Percentiles rank a stretch among this genome's conserved stretches.
phyloP scores from a whole-genome alignment of 495 filamentous ascomycete species.

The Aspergillus sclerotioniger region DNA sequence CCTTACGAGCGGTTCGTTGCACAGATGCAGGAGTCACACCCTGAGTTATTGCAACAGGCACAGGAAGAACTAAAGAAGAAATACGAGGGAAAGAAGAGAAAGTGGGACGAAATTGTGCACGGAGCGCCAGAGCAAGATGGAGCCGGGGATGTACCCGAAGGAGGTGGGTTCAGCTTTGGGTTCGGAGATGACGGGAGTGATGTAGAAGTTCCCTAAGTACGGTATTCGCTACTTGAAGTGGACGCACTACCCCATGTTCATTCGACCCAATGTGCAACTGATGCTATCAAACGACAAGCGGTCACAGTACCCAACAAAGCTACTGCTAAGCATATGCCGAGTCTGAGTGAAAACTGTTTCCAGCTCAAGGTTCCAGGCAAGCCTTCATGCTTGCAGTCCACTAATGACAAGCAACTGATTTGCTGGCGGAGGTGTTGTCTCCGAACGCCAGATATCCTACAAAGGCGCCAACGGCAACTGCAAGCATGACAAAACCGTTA shows the following conservation, averaged over 20 bases:
- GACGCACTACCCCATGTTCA: background rate
- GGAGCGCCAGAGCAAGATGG: constrained; percentile 41
- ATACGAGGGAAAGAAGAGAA: constrained; percentile 66
- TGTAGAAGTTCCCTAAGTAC: constrained; percentile 49
- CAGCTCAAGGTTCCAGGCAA: background rate
- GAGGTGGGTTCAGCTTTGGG: constrained; percentile 75
- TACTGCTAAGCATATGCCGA: background rate
- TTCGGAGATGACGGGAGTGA: constrained; percentile 68
- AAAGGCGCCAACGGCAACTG: constrained; percentile 85
- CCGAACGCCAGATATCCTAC: constrained; percentile 85
- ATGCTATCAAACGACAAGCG: constrained; percentile 1
- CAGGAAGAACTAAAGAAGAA: constrained; percentile 62
- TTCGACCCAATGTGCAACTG: background rate
- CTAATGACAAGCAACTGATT: constrained; percentile 89
- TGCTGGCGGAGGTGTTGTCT: constrained; percentile 61
- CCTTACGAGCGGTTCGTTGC: constrained; percentile 75
- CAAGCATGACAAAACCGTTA: constrained; percentile 94
- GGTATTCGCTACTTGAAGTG: background rate
- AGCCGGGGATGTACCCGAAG: constrained; percentile 39
- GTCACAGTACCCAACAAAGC: background rate
- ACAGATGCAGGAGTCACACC: constrained; percentile 60
- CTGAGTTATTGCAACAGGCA: constrained; percentile 63
- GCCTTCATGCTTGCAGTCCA: background rate
- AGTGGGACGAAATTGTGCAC: constrained; percentile 77
- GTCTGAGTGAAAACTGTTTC: background rate